phyloP scores from a whole-genome alignment of 805 yeast genomes.

The Scheffersomyces amazonensis region DNA sequence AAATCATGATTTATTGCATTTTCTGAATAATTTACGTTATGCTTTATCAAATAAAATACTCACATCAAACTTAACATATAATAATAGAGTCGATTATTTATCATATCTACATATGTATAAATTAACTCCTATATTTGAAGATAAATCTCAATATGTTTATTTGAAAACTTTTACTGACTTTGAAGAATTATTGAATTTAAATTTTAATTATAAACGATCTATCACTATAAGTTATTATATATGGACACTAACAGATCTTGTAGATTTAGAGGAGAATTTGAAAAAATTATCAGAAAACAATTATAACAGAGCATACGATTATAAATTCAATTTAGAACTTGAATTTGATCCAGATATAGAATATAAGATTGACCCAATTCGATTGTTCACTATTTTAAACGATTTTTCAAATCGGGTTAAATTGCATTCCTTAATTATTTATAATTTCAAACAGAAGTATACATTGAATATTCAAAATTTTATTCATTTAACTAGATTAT shows the following conservation, averaged over 20 bases:
- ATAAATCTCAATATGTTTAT: slow-evolving; percentile 5
- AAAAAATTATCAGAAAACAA: background rate
- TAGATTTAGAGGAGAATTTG: slow-evolving; percentile 10
- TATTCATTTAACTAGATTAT: slow-evolving; percentile 9
- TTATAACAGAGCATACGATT: no score
- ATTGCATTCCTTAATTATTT: slow-evolving; percentile 4
- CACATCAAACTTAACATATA: slow-evolving; percentile 3
- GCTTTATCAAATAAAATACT: slow-evolving; percentile 1
- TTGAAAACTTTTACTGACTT: background rate
- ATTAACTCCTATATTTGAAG: slow-evolving; percentile 11
- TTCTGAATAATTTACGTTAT: background rate
- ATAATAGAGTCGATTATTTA: slow-evolving; percentile 10
- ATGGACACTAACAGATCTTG: slow-evolving; percentile 12
- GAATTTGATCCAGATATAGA: slow-evolving; percentile 17
- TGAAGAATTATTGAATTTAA: background rate
- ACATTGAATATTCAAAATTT: slow-evolving; percentile 8
- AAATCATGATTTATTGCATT: background rate
- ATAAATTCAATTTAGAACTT: slow-evolving; percentile 14
- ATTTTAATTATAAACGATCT: background rate
- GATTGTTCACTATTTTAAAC: background rate
- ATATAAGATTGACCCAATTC: slow-evolving; percentile 6
- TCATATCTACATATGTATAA: slow-evolving; percentile 15
- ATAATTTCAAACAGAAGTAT: slow-evolving; percentile 11
- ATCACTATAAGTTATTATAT: slow-evolving; percentile 14
- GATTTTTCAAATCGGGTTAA: background rate